Base-by-base conservation (phyloP, 1,139 yeast genomes). In the Yamadazyma kanchanaburiensis region DNA sequence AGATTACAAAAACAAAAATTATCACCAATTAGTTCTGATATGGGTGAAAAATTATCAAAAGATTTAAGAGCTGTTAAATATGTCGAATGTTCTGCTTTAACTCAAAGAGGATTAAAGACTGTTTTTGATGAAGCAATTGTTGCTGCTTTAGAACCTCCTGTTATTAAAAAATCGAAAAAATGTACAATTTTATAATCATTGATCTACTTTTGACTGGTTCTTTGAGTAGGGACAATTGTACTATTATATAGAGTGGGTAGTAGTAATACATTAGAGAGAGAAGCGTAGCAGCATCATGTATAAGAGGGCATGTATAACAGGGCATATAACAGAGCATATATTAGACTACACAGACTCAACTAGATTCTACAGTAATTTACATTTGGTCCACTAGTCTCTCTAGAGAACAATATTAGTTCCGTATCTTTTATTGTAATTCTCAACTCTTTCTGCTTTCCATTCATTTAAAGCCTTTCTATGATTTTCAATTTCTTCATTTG, bases 121-220 rank as follows among this genome's bases (percentile, higher is more conserved):
- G 96, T 89, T 20, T 89, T 89, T 60, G 97, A 89, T 55, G 96
- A 89, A 60, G 96, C 97, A 22, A 91, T 91, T 39, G 96, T 91
- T 32, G 95, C 95, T 39, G 95, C 95, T 32, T 71, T 87, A 44
- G 95, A 86, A 57, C 95, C 95, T 30, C 95, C 95, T 20, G 89
- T 82, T 35, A 78, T 82, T 52, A 82, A 80, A 58, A 82, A 84
- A 73, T 77, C 79, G 47, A 82, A 80, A 64, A 85, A 83, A 58
- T 88, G 96, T 72, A 74, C 82, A 42, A 79, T 86, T 51, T 77
- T 86, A 58, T 84, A 70, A 57, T n/a, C n/a, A n/a, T n/a, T n/a
- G n/a, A n/a, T n/a, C n/a, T n/a, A n/a, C n/a, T n/a, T n/a, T n/a
- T n/a, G n/a, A n/a, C n/a, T n/a, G n/a, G n/a, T 31, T 23, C 22